Conservation (phyloP, 2,329 filamentous ascomycete genomes). For the Pseudofabraea citricarpa region DNA sequence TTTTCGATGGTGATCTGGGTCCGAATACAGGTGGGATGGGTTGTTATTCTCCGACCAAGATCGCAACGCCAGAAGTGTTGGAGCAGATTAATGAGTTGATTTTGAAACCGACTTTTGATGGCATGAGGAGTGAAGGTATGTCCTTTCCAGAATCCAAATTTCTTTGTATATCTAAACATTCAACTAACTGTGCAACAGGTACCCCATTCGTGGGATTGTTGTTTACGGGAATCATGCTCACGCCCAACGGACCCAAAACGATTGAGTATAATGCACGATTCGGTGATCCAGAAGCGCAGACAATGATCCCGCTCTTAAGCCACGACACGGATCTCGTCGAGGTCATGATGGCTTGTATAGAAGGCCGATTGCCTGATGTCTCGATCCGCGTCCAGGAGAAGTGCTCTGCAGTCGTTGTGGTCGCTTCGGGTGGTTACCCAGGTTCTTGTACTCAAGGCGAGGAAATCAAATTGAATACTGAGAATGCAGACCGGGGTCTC, state of each 20-base stretch:
- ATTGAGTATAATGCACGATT: slow-evolving; percentile 89
- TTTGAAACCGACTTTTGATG: slow-evolving; percentile 76
- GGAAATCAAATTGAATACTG: slow-evolving; percentile 4
- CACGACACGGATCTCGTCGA: slow-evolving; percentile 75
- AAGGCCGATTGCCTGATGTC: slow-evolving; percentile 65
- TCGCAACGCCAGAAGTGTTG: slow-evolving; percentile 40
- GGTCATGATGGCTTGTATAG: slow-evolving; percentile 76
- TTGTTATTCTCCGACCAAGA: slow-evolving; percentile 76
- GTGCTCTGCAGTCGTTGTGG: slow-evolving; percentile 81
- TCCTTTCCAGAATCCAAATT: slow-evolving; percentile 67
- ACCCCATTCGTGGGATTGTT: slow-evolving; percentile 66
- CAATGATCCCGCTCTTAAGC: slow-evolving; percentile 69
- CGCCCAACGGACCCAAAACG: slow-evolving; percentile 67
- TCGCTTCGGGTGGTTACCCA: slow-evolving; percentile 83
- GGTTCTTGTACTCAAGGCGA: slow-evolving; percentile 71
- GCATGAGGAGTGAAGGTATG: slow-evolving; percentile 72
- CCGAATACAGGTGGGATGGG: slow-evolving; percentile 96
- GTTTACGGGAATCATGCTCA: slow-evolving; percentile 86
- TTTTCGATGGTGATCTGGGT: slow-evolving; percentile 78
- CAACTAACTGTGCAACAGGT: slow-evolving; percentile 66
- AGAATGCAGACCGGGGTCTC: not conserved
- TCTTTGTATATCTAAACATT: slow-evolving; percentile 73
- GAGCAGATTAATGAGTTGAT: slow-evolving; percentile 72
- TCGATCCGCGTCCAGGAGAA: slow-evolving; percentile 59
- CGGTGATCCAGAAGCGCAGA: slow-evolving; percentile 84